Evolutionary conservation across 2,329 filamentous ascomycete species (phyloP).

Genomic region (Rhynchosporium graminicola): DNA sequence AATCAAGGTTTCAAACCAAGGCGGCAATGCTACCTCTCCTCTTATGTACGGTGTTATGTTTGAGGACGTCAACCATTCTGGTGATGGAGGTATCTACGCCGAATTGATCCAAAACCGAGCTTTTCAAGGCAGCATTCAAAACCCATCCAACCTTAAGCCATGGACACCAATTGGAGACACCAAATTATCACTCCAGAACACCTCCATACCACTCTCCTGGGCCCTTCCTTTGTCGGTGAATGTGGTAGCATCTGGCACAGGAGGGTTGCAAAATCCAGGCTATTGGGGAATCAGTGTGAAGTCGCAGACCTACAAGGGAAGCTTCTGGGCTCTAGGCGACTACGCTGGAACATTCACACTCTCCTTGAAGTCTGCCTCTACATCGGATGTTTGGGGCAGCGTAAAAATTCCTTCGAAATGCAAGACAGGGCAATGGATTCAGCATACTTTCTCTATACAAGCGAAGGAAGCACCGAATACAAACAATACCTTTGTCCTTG

Average conservation of each 20-base stretch:
- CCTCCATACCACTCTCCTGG: neutral
- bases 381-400: neutral
- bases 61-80: slow-evolving; percentile 31
- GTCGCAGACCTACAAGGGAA: neutral
- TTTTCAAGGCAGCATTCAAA: slow-evolving; percentile 51
- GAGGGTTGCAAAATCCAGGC: neutral
- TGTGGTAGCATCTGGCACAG: neutral
- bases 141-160: slow-evolving; percentile 39
- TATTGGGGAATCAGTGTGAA: neutral
- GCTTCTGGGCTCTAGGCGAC: neutral
- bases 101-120: slow-evolving; percentile 69
- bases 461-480: neutral
- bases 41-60: too few species aligned
- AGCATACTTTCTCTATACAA: neutral
- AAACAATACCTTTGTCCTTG: neutral
- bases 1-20: too few species aligned
- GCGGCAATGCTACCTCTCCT: too few species aligned
- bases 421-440: neutral
- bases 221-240: neutral
- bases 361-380: neutral
- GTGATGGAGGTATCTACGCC: slow-evolving; percentile 51
- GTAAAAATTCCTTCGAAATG: neutral
- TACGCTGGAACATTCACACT: neutral
- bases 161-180: slow-evolving; percentile 21
- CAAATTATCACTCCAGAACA: neutral